Evolutionary conservation across 1,284 basidiomycete species (phyloP), one percentile per base, ranked within the genome.

Genomic region (Cutaneotrichosporon mucoides): DNA sequence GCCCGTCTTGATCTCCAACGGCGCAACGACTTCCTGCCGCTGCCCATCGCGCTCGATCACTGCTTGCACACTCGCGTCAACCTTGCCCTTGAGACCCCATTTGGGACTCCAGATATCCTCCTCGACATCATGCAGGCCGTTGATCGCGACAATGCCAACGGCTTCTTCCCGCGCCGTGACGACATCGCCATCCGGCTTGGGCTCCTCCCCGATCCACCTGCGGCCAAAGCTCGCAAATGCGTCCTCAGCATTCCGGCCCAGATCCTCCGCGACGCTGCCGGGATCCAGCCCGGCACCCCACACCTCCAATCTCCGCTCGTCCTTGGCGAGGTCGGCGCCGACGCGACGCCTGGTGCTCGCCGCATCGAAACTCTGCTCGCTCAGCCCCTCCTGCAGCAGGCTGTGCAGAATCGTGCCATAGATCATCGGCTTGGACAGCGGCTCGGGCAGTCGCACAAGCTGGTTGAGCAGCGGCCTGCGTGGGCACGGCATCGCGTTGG

Each of bases 91-190:
- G 43, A 99, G 82, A 0, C 95, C 96, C 72, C 89, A 96, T 10
- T 87, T 88, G 0, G 96, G 94, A 0, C 90, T 94, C 89, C 92
- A 96, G 62, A 99, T 95, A 67, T 98, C 94, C 75, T 99, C 95
- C 79, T 99, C 96, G 44, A 96, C 84, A 60, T 93, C 93, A 63
- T 90, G 84, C 2, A 93, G 75, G 33, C 85, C 81, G 8, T 84
- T 81, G 54, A 97, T 86, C 0, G 89, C 88, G 0, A 95, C 81
- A 3, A 65, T 53, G 36, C 66, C 63, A 0, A 42, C 53, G 13
- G 66, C 56, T 11, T 65, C 65, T 6, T 76, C 73, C 1, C 73
- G 56, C 3, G 59, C 60, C 1, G 62, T 59, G 16, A 59, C 56
- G 11, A 58, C 47, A 4, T 16, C 13, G 34, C 56, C 47, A 16